A percentile compares a stretch with the other conserved stretches of the same genome.
phyloP scores from a whole-genome alignment of 2,329 filamentous ascomycete species.

The Cladorrhinum sp. region DNA sequence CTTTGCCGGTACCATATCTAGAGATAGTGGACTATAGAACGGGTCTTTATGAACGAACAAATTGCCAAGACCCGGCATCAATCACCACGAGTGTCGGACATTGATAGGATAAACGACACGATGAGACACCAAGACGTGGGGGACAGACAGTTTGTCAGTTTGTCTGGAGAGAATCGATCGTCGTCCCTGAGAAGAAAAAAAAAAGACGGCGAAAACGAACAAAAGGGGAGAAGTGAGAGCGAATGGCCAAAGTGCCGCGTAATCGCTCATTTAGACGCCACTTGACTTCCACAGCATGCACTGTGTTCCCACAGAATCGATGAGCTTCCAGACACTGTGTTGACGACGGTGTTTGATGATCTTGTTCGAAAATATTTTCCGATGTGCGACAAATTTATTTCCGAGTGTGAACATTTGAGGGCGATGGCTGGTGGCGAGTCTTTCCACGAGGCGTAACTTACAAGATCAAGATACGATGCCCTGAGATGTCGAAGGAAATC shows the following conservation, averaged over 20 bases:
- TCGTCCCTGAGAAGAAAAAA: too few relatives aligned
- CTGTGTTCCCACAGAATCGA: constrained; percentile 12
- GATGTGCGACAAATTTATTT: too few relatives aligned
- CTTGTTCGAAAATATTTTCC: neutral
- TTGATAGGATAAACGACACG: neutral
- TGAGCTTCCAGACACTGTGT: constrained; percentile 6
- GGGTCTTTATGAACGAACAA: constrained; percentile 6
- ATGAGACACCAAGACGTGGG: neutral
- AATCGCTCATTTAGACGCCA: constrained; percentile 12
- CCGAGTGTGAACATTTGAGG: too few relatives aligned
- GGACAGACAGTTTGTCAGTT: neutral
- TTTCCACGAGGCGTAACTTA: neutral
- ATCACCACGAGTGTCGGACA: neutral
- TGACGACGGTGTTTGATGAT: constrained; percentile 4
- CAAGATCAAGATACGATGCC: too few relatives aligned
- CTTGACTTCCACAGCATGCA: constrained; percentile 9
- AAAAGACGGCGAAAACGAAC: constrained; percentile 1
- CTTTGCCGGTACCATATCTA: constrained; percentile 5
- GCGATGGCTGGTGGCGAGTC: neutral
- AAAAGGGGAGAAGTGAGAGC: neutral
- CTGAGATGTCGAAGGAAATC: too few relatives aligned
- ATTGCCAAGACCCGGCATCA: constrained; percentile 9
- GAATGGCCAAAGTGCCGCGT: constrained; percentile 19
- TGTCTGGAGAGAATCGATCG: too few relatives aligned
- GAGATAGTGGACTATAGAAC: neutral